Evolutionary conservation across 2,329 filamentous ascomycete genomes (phyloP).

Genomic region (Nigrospora sphaerica): DNA sequence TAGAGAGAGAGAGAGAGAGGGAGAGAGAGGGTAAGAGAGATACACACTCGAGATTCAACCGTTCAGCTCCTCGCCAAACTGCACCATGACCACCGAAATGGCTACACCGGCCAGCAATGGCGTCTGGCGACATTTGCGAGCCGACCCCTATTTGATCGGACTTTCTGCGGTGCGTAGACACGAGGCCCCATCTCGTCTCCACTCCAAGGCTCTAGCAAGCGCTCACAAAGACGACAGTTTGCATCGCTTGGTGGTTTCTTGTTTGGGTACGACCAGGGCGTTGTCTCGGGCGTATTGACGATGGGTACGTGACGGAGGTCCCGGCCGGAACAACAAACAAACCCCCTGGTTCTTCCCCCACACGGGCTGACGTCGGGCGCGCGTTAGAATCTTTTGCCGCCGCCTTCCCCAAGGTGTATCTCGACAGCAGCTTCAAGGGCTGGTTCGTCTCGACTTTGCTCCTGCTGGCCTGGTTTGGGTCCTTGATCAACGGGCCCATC

Average conservation of each 20-base stretch:
- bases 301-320: slow-evolving; percentile 34
- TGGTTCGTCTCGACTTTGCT: slow-evolving; percentile 45
- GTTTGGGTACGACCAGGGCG: slow-evolving; percentile 43
- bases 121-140: background rate
- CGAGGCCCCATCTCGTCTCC: too few relatives aligned
- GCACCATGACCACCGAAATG: background rate
- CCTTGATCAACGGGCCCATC: slow-evolving; percentile 32
- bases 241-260: slow-evolving; percentile 29
- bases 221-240: background rate
- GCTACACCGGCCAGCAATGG: background rate
- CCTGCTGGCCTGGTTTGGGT: slow-evolving; percentile 41
- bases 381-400: slow-evolving; percentile 31
- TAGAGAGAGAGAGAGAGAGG: background rate
- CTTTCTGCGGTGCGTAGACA: background rate
- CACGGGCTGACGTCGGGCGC: background rate
- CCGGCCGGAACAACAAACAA: slow-evolving; percentile 6
- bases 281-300: slow-evolving; percentile 36
- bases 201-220: too few relatives aligned
- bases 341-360: background rate
- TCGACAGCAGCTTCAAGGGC: slow-evolving; percentile 39
- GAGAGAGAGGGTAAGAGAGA: background rate
- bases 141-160: background rate
- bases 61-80: too few relatives aligned
- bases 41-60: too few relatives aligned
- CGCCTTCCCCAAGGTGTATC: slow-evolving; percentile 24